These are phyloP conservation scores for Calophaca sinica DNA, from an alignment of 306 rosid species.

Conservation along the genomic window DNA sequence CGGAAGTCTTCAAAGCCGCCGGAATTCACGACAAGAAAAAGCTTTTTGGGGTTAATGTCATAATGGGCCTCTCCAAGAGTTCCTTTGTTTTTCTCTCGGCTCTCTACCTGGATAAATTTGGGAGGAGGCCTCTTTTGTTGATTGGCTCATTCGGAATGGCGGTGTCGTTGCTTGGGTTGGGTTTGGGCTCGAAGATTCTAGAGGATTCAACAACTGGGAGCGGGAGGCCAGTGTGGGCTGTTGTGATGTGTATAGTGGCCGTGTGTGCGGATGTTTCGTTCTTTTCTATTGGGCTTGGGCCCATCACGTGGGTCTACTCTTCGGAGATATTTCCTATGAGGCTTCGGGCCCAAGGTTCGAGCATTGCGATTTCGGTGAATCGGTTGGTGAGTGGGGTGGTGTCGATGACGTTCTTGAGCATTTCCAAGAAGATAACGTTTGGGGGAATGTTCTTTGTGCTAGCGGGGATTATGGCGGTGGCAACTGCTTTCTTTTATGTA, in stretches of 20 bases:
- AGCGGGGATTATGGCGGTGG: conserved; percentile 68
- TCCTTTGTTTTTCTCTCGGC: conserved; percentile 66
- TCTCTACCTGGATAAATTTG: conserved; percentile 65
- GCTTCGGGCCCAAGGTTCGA: conserved; percentile 78
- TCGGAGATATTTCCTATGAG: conserved; percentile 74
- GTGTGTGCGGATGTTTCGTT: conserved; percentile 62
- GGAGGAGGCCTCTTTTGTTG: conserved; percentile 70
- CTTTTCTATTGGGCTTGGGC: conserved; percentile 88
- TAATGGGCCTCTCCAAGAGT: conserved; percentile 76
- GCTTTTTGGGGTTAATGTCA: conserved; percentile 68
- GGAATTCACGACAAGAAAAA: conserved; percentile 61
- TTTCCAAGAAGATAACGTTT: conserved; percentile 65
- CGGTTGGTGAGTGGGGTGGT: conserved; percentile 76
- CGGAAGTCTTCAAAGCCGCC: conserved; percentile 68
- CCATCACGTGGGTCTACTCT: conserved; percentile 81
- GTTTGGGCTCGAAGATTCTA: conserved; percentile 65
- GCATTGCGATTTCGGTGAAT: conserved; percentile 77
- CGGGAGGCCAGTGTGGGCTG: conserved; percentile 65
- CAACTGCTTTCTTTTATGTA: conserved; percentile 54
- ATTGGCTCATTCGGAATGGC: conserved; percentile 76
- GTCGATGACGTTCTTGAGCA: conserved; percentile 71
- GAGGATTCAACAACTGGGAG: conserved; percentile 5
- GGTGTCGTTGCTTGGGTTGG: conserved; percentile 61
- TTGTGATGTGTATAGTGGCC: conserved; percentile 52
- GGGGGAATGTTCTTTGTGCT: conserved; percentile 63